Evolutionary conservation across 495 filamentous ascomycete species (phyloP), one percentile per base, ranked within the genome.

Genomic region (Penicillium silybi): DNA sequence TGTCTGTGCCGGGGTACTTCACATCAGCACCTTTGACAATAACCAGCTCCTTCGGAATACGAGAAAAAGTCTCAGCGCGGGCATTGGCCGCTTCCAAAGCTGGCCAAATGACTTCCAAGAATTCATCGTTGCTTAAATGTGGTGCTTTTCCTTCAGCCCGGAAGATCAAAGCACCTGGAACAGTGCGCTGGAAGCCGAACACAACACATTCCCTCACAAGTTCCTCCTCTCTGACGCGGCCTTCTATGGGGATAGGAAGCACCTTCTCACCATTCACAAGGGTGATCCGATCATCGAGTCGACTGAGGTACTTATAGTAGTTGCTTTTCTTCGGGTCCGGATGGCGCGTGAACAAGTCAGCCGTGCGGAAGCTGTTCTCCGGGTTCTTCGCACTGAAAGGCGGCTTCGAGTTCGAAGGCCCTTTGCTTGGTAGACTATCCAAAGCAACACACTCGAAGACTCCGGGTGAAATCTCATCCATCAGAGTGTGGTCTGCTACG

Each of bases 191-290:
- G 4, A 62, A 59, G 0, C 72, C 72, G 51, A 76, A 76, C 1
- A 66, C 71, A 16, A 76, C 60, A 22, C 67, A 69, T 23, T 76
- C 73, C 13, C 63, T 50, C 6, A 76, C 67, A 1, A 58, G 52
- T 10, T 60, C 47, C 35, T 68, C 61, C 46, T 76, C 63, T 34
- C 71, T 51, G 20, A 72, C 63, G 2, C 65, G 62, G 16, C 71
- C 76, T 69, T 88, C 84, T 15, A 87, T 60, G 1, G 80, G 80
- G 17, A 81, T 75, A 6, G 84, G 84, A 52, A 84, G 83, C 27
- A 86, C 85, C 49, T 88, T 87, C 66, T 86, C 84, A 0, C 84
- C 84, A 13, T 84, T 88, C 15, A 81, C 67, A 4, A 88, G 67
- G 0, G 78, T 82, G 37, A 87, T 70, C 22, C 83, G 79, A 18